These are phyloP conservation scores for Trametes sanguinea DNA, from an alignment of 768 basidiomycete species.

Conservation along the genomic window DNA sequence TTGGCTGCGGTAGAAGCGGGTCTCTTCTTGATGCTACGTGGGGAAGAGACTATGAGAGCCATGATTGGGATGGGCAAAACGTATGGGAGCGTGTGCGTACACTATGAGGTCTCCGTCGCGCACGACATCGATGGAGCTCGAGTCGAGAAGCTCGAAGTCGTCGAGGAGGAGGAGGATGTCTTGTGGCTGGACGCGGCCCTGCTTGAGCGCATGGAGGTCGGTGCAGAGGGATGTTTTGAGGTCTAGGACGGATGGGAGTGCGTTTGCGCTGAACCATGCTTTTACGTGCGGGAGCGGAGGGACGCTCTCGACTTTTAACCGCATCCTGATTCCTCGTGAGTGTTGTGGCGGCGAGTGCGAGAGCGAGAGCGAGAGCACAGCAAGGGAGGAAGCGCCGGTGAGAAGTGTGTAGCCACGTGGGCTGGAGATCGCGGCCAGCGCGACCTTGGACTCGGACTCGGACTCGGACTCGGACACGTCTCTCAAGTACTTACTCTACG, in stretches of 20 bases:
- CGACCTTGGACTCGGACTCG: not conserved
- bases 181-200: slow-evolving; percentile 7
- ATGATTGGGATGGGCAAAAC: slow-evolving; percentile 10
- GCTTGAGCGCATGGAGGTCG: slow-evolving; percentile 22
- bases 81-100: slow-evolving; percentile 19
- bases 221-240: slow-evolving; percentile 32
- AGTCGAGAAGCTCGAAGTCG: slow-evolving; percentile 34
- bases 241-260: slow-evolving; percentile 26
- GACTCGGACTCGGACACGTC: not conserved
- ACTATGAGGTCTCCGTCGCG: slow-evolving; percentile 34
- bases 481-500: not conserved
- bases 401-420: not conserved
- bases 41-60: slow-evolving; percentile 24
- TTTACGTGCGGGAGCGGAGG: slow-evolving; percentile 30
- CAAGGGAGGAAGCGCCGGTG: not conserved
- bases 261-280: slow-evolving; percentile 31
- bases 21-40: slow-evolving; percentile 25
- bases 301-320: slow-evolving; percentile 30
- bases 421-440: not conserved
- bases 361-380: not conserved
- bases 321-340: slow-evolving; percentile 19
- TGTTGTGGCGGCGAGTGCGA: not conserved
- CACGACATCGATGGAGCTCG: slow-evolving; percentile 30
- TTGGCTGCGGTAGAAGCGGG: slow-evolving; percentile 7
- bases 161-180: slow-evolving; percentile 32